Base-by-base conservation (phyloP, 1,139 yeast genomes). In the Blastobotrys indianensis region DNA sequence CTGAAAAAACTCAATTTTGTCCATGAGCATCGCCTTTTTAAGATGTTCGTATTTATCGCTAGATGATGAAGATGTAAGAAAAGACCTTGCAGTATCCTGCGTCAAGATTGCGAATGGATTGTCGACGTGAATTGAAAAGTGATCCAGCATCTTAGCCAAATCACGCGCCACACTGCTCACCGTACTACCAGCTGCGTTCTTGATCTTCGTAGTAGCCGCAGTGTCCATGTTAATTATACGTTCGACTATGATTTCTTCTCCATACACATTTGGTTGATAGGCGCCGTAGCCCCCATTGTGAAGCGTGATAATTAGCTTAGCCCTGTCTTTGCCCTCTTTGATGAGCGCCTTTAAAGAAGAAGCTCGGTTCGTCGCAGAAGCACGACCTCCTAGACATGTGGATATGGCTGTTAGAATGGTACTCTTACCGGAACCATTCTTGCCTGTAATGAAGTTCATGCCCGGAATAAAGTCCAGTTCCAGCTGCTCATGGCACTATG, bases 391-490 rank as follows among this genome's bases (percentile, higher is more conserved):
- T 8, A 92, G 68, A 5, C 96, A 94, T 10, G 88, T 83, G 2
- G 94, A 80, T 5, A 94, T 80, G 1, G 96, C 97, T 0, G 97
- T 90, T 51, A 94, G 68, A 29, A 94, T 76, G 1, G 98, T 96
- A 64, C 94, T 82, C 61, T 94, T 94, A 30, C 99, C 99, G 31
- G 95, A 82, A 2, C 99, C 99, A 59, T 94, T 94, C 53, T 85
- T 77, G 10, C 99, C 99, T 32, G 88, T 85, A 48, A 94, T 86
- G 59, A 94, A 87, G 64, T 92, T 94, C 53, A 92, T 74, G 48
- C 83, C 79, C 0, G 95, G 94, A 0, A 95, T 95, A 37, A 94
- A 72, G 1, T 75, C 76, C 13, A 92, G 67, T 47, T 79, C 81
- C 58, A 94, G 84, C 45, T 85, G 79, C 41, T 79, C 82, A 59